Evolutionary conservation across 768 basidiomycete species (phyloP), one percentile per base, ranked within the genome.

Genomic region (Amanita rubescens): DNA sequence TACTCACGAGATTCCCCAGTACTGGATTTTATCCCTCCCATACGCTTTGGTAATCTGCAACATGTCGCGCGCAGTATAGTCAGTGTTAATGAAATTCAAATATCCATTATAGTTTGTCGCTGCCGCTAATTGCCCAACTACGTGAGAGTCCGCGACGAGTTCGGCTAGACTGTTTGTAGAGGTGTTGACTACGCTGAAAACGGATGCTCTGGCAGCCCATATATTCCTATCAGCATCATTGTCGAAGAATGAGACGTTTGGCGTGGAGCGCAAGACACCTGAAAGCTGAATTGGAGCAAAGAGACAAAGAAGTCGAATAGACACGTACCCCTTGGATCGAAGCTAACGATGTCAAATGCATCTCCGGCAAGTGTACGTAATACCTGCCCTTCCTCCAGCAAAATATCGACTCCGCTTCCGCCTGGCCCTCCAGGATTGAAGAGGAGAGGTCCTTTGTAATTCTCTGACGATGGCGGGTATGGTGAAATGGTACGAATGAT

Each of bases 341-440:
- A 77, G 2, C 73, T 68, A 10, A 79, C 66, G 3, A 77, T 57
- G 49, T 79, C 75, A 55, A 73, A 79, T 41, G 69, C 63, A 17
- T 71, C 68, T 3, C 77, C 76, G 6, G 78, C 42, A 12, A 73
- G 58, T 1, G 51, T 32, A 8, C 63, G 59, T 10, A 77, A 48
- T 1, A 49, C 30, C 9, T 59, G 53, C 1, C 69, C 75, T 0
- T 35, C 2, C 3, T 14, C 17, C 5, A 59, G 24, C 20, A 71
- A 56, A 0, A 68, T 20, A 3, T 63, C 60, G 5, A 76, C 69
- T 3, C 77, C 75, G 53, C 73, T 72, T 2, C 70, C 72, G 7
- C 76, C 77, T 1, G 76, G 77, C 0, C 77, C 76, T n/a, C 76
- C 74, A 1, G 75, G 76, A 49, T 77, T 63, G 27, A 30, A 30